Evolutionary conservation across 768 basidiomycete genomes (phyloP).

Genomic region (Hypsizygus marmoreus): DNA sequence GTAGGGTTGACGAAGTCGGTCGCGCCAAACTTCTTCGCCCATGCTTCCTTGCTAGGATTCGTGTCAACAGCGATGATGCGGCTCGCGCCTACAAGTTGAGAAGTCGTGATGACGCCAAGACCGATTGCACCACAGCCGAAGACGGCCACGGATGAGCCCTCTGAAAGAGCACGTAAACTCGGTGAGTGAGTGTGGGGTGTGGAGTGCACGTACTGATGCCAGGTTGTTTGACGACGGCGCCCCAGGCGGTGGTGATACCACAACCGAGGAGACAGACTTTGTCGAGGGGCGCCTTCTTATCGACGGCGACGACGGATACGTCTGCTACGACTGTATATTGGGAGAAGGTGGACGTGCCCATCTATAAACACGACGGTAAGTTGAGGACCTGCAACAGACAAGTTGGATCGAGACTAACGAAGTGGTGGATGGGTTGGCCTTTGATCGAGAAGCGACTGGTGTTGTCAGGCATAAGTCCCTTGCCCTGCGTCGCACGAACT

Average conservation of each 20-base stretch:
- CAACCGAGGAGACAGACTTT: conserved; percentile 97
- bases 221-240: conserved; percentile 88
- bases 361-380: conserved; percentile 47
- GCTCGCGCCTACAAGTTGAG: conserved; percentile 74
- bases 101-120: conserved; percentile 86
- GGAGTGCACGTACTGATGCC: conserved; percentile 65
- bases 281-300: conserved; percentile 83
- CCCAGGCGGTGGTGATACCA: conserved; percentile 99
- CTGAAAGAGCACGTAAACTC: conserved; percentile 34
- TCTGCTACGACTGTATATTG: conserved; percentile 99
- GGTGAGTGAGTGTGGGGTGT: conserved; percentile 5
- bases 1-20: conserved; percentile 91
- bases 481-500: conserved; percentile 93
- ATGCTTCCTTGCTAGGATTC: conserved; percentile 81
- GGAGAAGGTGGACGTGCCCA: conserved; percentile 99
- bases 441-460: conserved; percentile 87
- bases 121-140: conserved; percentile 98
- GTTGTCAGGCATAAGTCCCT: conserved; percentile 93
- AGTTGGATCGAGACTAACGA: conserved; percentile 53
- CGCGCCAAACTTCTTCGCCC: conserved; percentile 93
- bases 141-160: conserved; percentile 86
- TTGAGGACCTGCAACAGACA: background rate
- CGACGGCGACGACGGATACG: conserved; percentile 92
- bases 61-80: conserved; percentile 92
- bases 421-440: conserved; percentile 87